Evolutionary conservation across 2,329 filamentous ascomycete species (phyloP), one percentile per base, ranked within the genome.

Genomic region (Trichoderma lentiforme): DNA sequence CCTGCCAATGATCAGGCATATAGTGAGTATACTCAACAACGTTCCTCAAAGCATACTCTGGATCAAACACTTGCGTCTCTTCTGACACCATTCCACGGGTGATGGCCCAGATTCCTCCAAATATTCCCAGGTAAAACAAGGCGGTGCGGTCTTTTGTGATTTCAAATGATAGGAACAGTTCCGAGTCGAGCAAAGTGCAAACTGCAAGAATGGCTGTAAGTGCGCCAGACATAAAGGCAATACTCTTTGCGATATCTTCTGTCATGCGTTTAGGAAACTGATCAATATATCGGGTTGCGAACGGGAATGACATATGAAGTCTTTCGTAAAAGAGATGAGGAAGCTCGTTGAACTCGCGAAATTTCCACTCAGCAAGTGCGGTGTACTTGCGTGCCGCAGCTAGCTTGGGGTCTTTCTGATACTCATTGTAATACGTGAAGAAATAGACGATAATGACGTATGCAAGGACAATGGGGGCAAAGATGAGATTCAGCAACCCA

Each of bases 251-350:
- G 43, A 95, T 80, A 76, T 97, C 94, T 73, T 96, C 92, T 0
- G 91, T 96, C 82, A 98, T 97, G 79, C 95, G 91, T 80, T 98
- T 98, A 0, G 96, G 96, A 73, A 99, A 99, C 75, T 98, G 95
- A 74, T 97, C 94, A 30, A 99, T 88, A 77, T 99, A 99, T 62
- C 94, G 90, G 39, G 92, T 94, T 2, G 96, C 95, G 79, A 94
- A 98, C 0, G 95, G 95, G 78, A 96, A 94, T 0, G 96, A 97
- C 92, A 98, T 97, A 75, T 97, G 95, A 56, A 95, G 86, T 24
- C 96, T 90, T 74, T 95, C 93, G 73, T 94, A 89, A 77, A 98
- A 99, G 2, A 98, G 86, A 81, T 99, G 96, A 71, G 92, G 92
- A 1, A 99, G 86, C 81, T 99, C 96, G 78, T 99, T 99, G 86